These are phyloP conservation scores for Grigorovia transvaalensis DNA, from an alignment of 805 yeast species.

Conservation along the genomic window DNA sequence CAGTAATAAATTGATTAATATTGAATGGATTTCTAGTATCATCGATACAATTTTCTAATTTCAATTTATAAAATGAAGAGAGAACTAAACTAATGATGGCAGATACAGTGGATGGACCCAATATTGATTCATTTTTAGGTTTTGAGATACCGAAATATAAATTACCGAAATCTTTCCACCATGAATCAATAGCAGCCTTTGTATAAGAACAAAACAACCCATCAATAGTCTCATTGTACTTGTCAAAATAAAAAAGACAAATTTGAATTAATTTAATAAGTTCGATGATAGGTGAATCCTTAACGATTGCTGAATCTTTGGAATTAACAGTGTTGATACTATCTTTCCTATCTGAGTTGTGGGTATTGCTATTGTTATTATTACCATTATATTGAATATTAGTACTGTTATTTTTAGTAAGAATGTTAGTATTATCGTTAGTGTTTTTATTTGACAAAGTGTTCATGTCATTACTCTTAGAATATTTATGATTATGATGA, in stretches of 20 bases:
- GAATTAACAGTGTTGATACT: not conserved
- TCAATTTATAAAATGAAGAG: constrained; percentile 53
- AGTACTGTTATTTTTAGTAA: too few species aligned
- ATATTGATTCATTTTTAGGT: constrained; percentile 37
- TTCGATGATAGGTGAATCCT: constrained; percentile 51
- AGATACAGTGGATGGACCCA: constrained; percentile 62
- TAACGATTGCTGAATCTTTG: not conserved
- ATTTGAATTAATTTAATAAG: constrained; percentile 66
- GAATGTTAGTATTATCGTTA: not conserved
- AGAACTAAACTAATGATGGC: constrained; percentile 71
- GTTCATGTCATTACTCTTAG: not conserved
- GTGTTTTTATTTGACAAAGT: too few species aligned
- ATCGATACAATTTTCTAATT: constrained; percentile 48
- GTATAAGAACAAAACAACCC: constrained; percentile 78
- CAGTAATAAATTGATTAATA: constrained; percentile 45
- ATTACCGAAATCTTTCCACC: constrained; percentile 77
- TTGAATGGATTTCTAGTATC: constrained; percentile 67
- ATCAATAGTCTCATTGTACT: constrained; percentile 55
- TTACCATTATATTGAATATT: too few species aligned
- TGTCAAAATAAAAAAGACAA: constrained; percentile 64
- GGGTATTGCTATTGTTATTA: not conserved
- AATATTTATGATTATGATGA: not conserved
- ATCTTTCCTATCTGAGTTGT: not conserved
- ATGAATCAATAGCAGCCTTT: constrained; percentile 54
- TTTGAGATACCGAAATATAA: constrained; percentile 23